Evolutionary conservation across 2,329 filamentous ascomycete genomes (phyloP).

Genomic region (Venturia aucupariae): DNA sequence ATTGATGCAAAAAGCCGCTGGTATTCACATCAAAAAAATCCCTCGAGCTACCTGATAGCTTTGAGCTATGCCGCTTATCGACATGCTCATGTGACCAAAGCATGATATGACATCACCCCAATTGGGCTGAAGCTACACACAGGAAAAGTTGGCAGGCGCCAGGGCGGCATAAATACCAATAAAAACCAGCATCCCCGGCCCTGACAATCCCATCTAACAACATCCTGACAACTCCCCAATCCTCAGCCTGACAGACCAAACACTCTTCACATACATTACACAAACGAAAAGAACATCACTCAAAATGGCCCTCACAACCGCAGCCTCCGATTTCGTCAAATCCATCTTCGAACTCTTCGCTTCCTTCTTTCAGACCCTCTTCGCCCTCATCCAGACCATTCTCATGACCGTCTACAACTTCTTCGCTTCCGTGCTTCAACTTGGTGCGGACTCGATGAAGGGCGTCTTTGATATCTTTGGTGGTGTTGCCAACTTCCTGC

Average conservation of each 20-base stretch:
- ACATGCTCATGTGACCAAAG: not conserved
- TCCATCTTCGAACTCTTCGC: conserved; percentile 36
- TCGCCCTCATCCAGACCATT: conserved; percentile 27
- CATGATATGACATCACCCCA: not conserved
- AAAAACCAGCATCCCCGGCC: not conserved
- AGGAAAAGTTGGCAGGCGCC: not conserved
- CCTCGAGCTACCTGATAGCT: no score
- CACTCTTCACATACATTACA: not conserved
- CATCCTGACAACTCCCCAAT: not conserved
- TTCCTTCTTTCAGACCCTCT: conserved; percentile 30
- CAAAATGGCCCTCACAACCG: conserved; percentile 23
- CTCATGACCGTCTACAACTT: conserved; percentile 29
- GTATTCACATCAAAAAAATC: no score
- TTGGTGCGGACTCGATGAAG: conserved; percentile 28
- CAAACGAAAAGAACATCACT: not conserved
- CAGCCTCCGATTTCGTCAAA: conserved; percentile 32
- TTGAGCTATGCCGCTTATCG: no score
- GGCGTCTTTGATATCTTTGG: conserved; percentile 30
- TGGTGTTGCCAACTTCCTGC: conserved; percentile 33
- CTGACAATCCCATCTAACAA: not conserved
- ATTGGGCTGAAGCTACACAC: not conserved
- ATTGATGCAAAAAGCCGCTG: no score
- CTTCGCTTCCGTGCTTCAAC: conserved; percentile 29
- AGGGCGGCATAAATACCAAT: not conserved
- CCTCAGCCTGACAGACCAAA: not conserved